phyloP scores from a whole-genome alignment of 73 alveolate genomes.

The Paramecium octaurelia region DNA sequence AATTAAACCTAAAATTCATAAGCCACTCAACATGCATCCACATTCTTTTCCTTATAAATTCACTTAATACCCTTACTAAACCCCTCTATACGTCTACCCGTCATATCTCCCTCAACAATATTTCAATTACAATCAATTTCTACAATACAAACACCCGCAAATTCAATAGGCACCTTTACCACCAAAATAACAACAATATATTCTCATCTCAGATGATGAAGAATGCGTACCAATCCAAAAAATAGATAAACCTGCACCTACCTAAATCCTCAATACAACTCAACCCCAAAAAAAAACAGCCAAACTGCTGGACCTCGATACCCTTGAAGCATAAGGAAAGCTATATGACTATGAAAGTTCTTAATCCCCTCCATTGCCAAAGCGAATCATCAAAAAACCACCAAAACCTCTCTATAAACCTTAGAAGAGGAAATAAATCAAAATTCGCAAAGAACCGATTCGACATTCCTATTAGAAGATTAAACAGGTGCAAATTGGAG shows the following conservation, averaged over 20 bases:
- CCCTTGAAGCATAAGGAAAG: background rate
- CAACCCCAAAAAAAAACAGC: background rate
- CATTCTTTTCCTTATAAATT: background rate
- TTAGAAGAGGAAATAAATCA: background rate
- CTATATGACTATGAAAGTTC: background rate
- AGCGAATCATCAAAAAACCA: background rate
- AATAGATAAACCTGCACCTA: background rate
- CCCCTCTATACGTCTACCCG: background rate
- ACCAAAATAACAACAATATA: background rate
- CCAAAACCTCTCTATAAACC: background rate
- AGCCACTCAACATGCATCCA: background rate
- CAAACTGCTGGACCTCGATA: background rate
- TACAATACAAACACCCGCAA: background rate
- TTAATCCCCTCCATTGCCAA: background rate
- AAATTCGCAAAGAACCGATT: background rate
- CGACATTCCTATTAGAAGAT: background rate
- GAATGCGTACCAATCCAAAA: background rate
- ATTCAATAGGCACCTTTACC: background rate
- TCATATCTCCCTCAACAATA: background rate
- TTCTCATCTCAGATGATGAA: background rate
- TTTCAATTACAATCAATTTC: background rate
- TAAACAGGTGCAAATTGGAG: background rate
- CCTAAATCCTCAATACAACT: background rate
- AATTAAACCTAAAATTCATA: background rate
- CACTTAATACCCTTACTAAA: background rate